Base-by-base conservation (phyloP, 768 basidiomycete genomes). In the Kwoniella europaea region DNA sequence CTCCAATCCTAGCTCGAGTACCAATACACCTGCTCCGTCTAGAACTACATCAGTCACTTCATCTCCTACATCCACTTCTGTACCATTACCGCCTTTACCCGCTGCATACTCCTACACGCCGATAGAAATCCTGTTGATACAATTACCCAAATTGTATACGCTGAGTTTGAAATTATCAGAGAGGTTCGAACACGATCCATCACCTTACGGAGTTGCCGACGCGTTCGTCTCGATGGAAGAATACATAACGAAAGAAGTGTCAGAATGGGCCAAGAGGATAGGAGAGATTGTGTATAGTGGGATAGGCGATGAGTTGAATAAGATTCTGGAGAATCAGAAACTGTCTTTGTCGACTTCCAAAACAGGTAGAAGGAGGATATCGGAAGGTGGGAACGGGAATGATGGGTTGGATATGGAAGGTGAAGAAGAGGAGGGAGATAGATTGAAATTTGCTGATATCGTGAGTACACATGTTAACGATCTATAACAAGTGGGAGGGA, bases 161-260 rank as follows among this genome's bases (percentile, higher is more conserved):
- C 46, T 80, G 6, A 74, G 72, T 29, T 44, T 75, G 6, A 69
- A 68, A 6, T 67, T 80, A 5, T 80, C 79, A 7, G 63, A 70
- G 10, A 71, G 71, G 13, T 80, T 80, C 68, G 79, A 74, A 35
- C 71, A 74, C 46, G 76, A 80, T 55, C 74, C 76, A 3, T 77
- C 76, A 13, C 79, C 79, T 5, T 64, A 62, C 13, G 76, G 76
- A 10, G 69, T 80, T 18, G 76, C 76, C 7, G 65, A 70, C 18
- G 74, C 76, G 1, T 80, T 80, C 60, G 35, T 71, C 10, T 58
- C 52, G 4, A 76, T 80, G 76, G 76, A 80, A 60, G 55, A 20
- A 10, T 60, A 71, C 12, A 35, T 80, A 20, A 62, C 64, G 3
- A 24, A 53, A 12, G 76, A 80, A 60, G 58, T 78, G 0, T 66